These are phyloP conservation scores for Ambispora gerdemannii DNA, from an alignment of 192 early-diverging fungal species.

Conservation along the genomic window DNA sequence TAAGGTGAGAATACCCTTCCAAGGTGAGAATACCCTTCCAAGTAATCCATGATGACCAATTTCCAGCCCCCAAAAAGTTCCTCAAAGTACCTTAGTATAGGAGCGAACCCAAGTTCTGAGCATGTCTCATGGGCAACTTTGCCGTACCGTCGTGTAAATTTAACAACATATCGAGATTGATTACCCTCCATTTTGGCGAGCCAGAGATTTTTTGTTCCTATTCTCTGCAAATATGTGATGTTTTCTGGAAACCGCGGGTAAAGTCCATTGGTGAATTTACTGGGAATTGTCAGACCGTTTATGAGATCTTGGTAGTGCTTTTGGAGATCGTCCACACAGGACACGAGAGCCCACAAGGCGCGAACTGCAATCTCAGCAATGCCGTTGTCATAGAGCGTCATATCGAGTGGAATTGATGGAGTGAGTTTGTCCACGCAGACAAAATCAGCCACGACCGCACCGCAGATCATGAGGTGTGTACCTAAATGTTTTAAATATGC, in stretches of 20 bases:
- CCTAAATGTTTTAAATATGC: not conserved
- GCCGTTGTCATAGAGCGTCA: conserved; percentile 1
- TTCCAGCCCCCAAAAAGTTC: conserved; percentile 21
- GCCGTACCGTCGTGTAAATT: conserved; percentile 3
- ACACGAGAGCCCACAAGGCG: not conserved
- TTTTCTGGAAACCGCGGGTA: not conserved
- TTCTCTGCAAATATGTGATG: not conserved
- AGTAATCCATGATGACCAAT: conserved; percentile 23
- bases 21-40: conserved; percentile 13
- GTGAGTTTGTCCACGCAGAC: conserved; percentile 3
- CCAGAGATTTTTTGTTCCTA: conserved; percentile 13
- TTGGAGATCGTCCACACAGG: conserved; percentile 9
- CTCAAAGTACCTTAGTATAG: conserved; percentile 14
- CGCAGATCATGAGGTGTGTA: not conserved
- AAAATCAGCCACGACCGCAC: not conserved
- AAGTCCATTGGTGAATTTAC: not conserved
- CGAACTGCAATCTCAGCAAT: not conserved
- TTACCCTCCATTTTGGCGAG: not conserved
- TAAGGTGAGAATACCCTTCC: not conserved
- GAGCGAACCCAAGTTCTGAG: conserved; percentile 9
- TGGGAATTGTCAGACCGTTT: not conserved
- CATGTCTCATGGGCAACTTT: conserved; percentile 10
- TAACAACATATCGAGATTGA: conserved; percentile 10
- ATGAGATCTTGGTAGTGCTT: not conserved
- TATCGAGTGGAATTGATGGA: not conserved